These are phyloP conservation scores for Pleurotus sapidus DNA, from an alignment of 768 basidiomycete genomes.

Conservation along the genomic window DNA sequence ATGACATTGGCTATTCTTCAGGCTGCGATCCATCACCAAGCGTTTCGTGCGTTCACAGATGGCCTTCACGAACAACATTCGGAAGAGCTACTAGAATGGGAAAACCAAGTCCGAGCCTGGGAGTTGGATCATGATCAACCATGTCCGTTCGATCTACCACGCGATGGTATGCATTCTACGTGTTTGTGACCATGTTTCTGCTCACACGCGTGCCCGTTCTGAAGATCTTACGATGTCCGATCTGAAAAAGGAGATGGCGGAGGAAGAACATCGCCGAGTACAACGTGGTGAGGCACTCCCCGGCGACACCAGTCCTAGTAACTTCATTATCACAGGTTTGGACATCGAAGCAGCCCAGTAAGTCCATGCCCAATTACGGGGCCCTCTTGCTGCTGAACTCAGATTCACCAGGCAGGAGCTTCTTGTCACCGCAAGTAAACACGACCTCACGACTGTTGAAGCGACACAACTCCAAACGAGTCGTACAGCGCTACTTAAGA, in stretches of 20 bases:
- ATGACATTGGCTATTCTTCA: constrained; percentile 12
- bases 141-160: neutral
- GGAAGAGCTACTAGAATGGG: constrained; percentile 12
- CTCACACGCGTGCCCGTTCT: no score
- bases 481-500: no score
- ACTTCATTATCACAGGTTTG: constrained; percentile 12
- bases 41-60: constrained; percentile 13
- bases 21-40: constrained; percentile 12
- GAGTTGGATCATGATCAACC: constrained; percentile 10
- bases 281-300: neutral
- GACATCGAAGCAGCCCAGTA: constrained; percentile 12
- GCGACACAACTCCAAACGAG: constrained; percentile 6
- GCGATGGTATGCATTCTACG: no score
- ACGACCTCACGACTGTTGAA: neutral
- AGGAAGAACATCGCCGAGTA: constrained; percentile 14
- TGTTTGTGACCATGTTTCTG: no score
- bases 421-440: neutral
- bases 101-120: constrained; percentile 10
- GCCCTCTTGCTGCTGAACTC: neutral
- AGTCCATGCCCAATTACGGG: neutral
- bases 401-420: neutral
- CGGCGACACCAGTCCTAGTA: constrained; percentile 5
- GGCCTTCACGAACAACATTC: constrained; percentile 9
- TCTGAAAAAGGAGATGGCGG: neutral
- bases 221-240: no score